These are phyloP conservation scores for Cryptosporidium muris DNA, from an alignment of 169 alveolate genomes.

Conservation along the genomic window DNA sequence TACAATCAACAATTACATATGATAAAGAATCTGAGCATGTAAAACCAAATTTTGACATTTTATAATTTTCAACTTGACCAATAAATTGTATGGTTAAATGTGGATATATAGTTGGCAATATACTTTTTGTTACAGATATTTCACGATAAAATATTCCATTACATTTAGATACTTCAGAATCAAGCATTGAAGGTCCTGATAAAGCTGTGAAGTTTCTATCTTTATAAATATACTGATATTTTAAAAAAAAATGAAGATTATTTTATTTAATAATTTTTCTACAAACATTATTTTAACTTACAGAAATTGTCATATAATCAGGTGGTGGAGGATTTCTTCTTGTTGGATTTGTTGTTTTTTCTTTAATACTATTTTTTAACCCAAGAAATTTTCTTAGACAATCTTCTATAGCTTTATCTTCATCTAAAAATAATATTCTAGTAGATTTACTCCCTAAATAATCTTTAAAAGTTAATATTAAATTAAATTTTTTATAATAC, in stretches of 20 bases:
- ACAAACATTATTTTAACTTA: neutral
- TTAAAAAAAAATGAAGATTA: neutral
- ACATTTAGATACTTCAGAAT: slow-evolving; percentile 24
- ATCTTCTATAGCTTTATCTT: slow-evolving; percentile 28
- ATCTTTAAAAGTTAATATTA: neutral
- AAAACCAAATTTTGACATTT: slow-evolving; percentile 58
- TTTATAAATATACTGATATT: slow-evolving; percentile 17
- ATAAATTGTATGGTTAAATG: slow-evolving; percentile 60
- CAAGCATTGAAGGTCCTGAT: slow-evolving; percentile 64
- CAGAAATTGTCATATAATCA: slow-evolving; percentile 37
- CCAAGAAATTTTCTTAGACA: slow-evolving; percentile 39
- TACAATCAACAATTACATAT: slow-evolving; percentile 57
- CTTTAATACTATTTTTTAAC: slow-evolving; percentile 45
- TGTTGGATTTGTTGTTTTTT: slow-evolving; percentile 60
- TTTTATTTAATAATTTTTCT: neutral
- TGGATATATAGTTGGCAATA: slow-evolving; percentile 66
- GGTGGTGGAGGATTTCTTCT: slow-evolving; percentile 61
- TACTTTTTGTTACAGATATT: slow-evolving; percentile 40
- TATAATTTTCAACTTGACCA: slow-evolving; percentile 53
- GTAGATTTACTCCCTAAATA: neutral
- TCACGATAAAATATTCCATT: slow-evolving; percentile 29
- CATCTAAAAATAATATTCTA: slow-evolving; percentile 5
- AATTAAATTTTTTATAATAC: neutral
- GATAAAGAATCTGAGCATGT: slow-evolving; percentile 60
- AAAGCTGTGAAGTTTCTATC: slow-evolving; percentile 58